Evolutionary conservation across 768 basidiomycete species (phyloP), one percentile per base, ranked within the genome.

Genomic region (Russula sp.): DNA sequence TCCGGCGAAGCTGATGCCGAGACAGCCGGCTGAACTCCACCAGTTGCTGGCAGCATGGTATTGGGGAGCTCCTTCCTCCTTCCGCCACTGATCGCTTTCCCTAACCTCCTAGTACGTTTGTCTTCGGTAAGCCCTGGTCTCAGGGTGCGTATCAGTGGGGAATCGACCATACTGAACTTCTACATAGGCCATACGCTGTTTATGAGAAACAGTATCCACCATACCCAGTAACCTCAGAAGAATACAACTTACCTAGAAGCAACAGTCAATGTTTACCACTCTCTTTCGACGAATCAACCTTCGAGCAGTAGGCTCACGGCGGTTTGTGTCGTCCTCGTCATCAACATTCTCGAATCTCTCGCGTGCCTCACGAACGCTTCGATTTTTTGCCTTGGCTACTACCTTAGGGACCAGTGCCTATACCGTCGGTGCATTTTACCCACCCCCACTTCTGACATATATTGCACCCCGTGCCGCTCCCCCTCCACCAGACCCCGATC

Each of bases 391-490:
- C n/a, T 52, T 62, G 50, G 56, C 61, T 20, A 50, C 60, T 10
- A 49, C 65, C 42, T 4, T 64, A 18, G 68, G 57, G 2, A 26
- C 72, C 40, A 66, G 74, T 1, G 70, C 78, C 13, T 84, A 84
- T 69, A 73, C 78, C 11, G 44, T 76, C 2, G 92, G 92, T 10
- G 80, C 88, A 6, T 75, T 91, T 66, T 92, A 86, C 70, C 91
- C 89, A 7, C 91, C 87, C 7, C 75, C 81, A 0, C 73, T 88
- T 30, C 71, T 88, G 42, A 79, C 85, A 22, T 80, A 92, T 57
- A 76, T 96, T 28, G 89, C 87, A 53, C 94, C 94, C 3, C 81
- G 89, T 11, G 78, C 83, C 0, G 89, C 92, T 0, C 90, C 93
- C 0, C 83, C 88, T 0, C 89, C 92, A 0, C 83, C 81, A 22